Evolutionary conservation across 768 basidiomycete species (phyloP).

Genomic region (Suillus occidentalis): DNA sequence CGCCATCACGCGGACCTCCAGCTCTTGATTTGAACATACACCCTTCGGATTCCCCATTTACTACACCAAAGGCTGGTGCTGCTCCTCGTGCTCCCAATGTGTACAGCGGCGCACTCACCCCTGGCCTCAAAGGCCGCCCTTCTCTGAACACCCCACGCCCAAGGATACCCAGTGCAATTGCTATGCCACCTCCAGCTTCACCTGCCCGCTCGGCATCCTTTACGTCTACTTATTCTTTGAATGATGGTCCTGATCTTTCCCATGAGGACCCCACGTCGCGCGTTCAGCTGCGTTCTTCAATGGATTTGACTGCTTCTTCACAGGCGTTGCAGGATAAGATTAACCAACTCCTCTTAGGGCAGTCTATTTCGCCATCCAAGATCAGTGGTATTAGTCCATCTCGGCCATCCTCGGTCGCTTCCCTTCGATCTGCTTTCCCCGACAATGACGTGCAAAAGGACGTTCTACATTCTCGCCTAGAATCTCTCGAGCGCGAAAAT

Average conservation of each 20-base stretch:
- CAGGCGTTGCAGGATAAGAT: conserved; percentile 51
- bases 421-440: conserved; percentile 44
- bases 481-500: conserved; percentile 72
- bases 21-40: conserved; percentile 42
- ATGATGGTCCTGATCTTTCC: conserved; percentile 25
- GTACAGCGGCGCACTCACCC: conserved; percentile 15
- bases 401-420: conserved; percentile 20
- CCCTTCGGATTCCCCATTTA: conserved; percentile 53
- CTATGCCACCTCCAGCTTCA: conserved; percentile 81
- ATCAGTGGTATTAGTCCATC: conserved; percentile 14
- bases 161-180: conserved; percentile 67
- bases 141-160: conserved; percentile 56
- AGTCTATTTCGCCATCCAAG: conserved; percentile 11
- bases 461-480: conserved; percentile 39
- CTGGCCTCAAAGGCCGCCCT: conserved; percentile 31
- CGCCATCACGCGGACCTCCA: conserved; percentile 36
- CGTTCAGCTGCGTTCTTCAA: conserved; percentile 19
- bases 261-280: conserved; percentile 18
- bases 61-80: conserved; percentile 62
- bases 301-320: conserved; percentile 40
- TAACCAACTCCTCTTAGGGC: conserved; percentile 40
- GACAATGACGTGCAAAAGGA: conserved; percentile 13
- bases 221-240: conserved; percentile 39
- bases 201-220: conserved; percentile 42
- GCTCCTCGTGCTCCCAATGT: conserved; percentile 25